A percentile compares a stretch with the other conserved stretches of the same genome.
Conservation (phyloP, 345 rosid species). For the Ceriops zippeliana region DNA sequence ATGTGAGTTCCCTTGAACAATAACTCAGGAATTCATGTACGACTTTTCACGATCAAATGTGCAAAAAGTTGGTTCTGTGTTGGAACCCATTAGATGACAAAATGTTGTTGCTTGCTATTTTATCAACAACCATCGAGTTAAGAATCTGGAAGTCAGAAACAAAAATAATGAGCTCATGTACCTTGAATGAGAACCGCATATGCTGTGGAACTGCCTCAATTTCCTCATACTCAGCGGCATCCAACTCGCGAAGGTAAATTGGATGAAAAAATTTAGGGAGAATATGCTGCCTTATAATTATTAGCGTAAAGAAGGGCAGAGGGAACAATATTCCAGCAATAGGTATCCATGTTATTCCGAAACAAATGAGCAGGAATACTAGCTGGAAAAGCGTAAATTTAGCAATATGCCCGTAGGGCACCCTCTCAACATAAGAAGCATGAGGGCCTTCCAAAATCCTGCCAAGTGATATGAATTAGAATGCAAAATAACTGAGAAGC, state of each 20-base stretch:
- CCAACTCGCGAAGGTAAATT: constrained; percentile 43
- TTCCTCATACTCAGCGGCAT: constrained; percentile 67
- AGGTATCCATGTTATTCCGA: constrained; percentile 41
- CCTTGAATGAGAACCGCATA: constrained; percentile 3
- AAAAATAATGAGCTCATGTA: neutral
- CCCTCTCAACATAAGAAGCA: constrained; percentile 39
- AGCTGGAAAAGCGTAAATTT: constrained; percentile 35
- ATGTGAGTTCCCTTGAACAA: too few species aligned
- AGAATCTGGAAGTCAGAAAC: too few species aligned
- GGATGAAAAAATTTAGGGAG: constrained; percentile 38
- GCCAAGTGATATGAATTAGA: neutral
- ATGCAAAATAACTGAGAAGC: neutral
- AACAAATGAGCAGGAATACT: constrained; percentile 28
- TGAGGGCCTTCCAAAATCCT: constrained; percentile 53
- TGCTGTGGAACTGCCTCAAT: constrained; percentile 25
- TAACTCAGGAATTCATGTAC: too few species aligned
- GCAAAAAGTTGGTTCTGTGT: too few species aligned
- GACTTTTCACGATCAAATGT: too few species aligned
- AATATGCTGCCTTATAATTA: constrained; percentile 30
- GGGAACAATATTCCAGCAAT: constrained; percentile 41
- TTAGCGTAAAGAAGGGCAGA: constrained; percentile 35
- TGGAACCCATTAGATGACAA: too few species aligned
- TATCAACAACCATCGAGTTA: too few species aligned
- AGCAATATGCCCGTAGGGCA: constrained; percentile 30
- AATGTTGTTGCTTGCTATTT: too few species aligned